A percentile compares a stretch with the other conserved stretches of the same genome.
These are phyloP conservation scores for Calonectria multiphialidica DNA, from an alignment of 2,329 filamentous ascomycete species.

Conservation along the genomic window DNA sequence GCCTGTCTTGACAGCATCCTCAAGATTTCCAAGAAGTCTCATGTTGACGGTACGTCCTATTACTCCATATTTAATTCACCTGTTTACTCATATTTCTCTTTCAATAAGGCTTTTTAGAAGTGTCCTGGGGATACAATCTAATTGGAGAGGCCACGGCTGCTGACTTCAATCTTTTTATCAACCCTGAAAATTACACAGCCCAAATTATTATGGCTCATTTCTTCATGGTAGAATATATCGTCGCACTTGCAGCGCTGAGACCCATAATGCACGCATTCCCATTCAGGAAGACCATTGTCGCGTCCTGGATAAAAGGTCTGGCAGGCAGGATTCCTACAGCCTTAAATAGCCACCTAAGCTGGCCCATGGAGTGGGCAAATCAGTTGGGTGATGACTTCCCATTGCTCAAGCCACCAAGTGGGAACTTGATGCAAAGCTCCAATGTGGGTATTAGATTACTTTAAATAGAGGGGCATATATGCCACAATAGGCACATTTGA, in stretches of 20 bases:
- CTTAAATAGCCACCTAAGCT: conserved; percentile 17
- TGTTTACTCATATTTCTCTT: neutral
- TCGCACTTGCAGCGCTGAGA: conserved; percentile 10
- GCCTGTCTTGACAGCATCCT: conserved; percentile 10
- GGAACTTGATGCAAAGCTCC: no score
- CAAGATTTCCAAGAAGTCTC: neutral
- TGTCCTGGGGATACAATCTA: conserved; percentile 8
- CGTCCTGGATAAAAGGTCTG: conserved; percentile 19
- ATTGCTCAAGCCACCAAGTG: neutral
- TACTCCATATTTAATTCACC: fast-evolving
- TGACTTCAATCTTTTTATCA: conserved; percentile 27
- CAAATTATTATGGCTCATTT: conserved; percentile 32
- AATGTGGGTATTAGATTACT: neutral
- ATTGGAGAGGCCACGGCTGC: conserved; percentile 13
- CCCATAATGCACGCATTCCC: conserved; percentile 24
- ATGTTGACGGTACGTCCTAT: conserved; percentile 11
- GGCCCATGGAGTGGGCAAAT: conserved; percentile 22
- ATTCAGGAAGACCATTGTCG: conserved; percentile 18
- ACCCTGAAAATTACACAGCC: conserved; percentile 14
- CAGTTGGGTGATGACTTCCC: neutral
- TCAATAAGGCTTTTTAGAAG: neutral
- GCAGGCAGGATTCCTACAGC: conserved; percentile 11
- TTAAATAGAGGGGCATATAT: neutral
- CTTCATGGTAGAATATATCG: conserved; percentile 27
- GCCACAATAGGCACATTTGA: neutral